phyloP scores from a whole-genome alignment of 164 flowering plant genomes.

The Tinospora cordifolia region DNA sequence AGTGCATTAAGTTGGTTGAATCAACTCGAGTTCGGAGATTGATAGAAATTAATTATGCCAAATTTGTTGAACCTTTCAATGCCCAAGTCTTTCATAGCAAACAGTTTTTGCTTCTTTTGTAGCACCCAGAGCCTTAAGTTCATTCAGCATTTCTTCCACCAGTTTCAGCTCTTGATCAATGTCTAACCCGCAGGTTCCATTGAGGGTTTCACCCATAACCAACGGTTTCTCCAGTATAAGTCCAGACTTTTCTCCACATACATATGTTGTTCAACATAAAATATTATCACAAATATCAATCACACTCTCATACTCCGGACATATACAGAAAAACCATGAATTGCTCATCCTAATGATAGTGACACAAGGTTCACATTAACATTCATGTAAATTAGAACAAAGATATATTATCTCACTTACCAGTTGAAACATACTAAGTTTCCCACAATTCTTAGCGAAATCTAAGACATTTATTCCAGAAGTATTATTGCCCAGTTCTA shows the following conservation, averaged over 20 bases:
- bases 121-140: conserved; percentile 26
- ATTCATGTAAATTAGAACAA: neutral
- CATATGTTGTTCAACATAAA: conserved; percentile 44
- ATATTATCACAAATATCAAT: neutral
- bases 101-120: conserved; percentile 20
- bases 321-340: neutral
- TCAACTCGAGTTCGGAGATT: too few species aligned
- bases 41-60: neutral
- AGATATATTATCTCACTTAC: conserved; percentile 17
- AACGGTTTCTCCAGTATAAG: conserved; percentile 39
- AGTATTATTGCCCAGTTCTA: conserved; percentile 40
- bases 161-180: conserved; percentile 34
- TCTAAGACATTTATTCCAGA: conserved; percentile 42
- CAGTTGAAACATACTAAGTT: conserved; percentile 49
- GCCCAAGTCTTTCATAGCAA: conserved; percentile 60
- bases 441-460: conserved; percentile 50
- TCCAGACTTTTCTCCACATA: conserved; percentile 47
- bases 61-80: conserved; percentile 63
- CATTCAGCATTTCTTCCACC: conserved; percentile 30
- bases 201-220: conserved; percentile 44
- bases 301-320: too few species aligned
- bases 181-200: conserved; percentile 34
- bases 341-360: neutral
- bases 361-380: neutral
- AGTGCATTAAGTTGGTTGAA: too few species aligned